These are phyloP conservation scores for Williopsis jadinii DNA, from an alignment of 1,139 yeast species.

Conservation along the genomic window DNA sequence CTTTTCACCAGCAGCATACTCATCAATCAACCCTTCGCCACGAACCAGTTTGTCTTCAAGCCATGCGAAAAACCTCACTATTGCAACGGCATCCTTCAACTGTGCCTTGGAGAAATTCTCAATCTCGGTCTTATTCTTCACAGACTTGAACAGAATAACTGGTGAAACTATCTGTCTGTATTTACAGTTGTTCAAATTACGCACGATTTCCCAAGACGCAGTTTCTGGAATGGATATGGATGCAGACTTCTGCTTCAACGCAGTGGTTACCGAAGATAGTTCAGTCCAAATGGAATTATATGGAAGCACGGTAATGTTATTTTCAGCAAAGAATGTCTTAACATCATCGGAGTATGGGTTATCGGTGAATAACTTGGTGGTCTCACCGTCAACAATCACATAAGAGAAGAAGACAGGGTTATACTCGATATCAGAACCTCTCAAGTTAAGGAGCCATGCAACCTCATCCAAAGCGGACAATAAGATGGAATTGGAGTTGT, in stretches of 20 bases:
- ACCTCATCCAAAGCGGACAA: slow-evolving; percentile 73
- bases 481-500: slow-evolving; percentile 23
- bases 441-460: slow-evolving; percentile 85
- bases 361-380: slow-evolving; percentile 57
- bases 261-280: slow-evolving; percentile 37
- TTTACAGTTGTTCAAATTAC: slow-evolving; percentile 38
- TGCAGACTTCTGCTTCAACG: slow-evolving; percentile 29
- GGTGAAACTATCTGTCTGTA: slow-evolving; percentile 47
- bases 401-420: slow-evolving; percentile 91
- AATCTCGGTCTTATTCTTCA: slow-evolving; percentile 70
- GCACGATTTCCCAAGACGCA: slow-evolving; percentile 78
- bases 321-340: slow-evolving; percentile 23
- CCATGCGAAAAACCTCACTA: slow-evolving; percentile 80
- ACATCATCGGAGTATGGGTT: slow-evolving; percentile 27
- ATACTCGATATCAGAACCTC: slow-evolving; percentile 80
- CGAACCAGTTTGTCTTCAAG: slow-evolving; percentile 55
- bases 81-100: slow-evolving; percentile 79
- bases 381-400: slow-evolving; percentile 49
- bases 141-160: slow-evolving; percentile 67
- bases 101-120: slow-evolving; percentile 75
- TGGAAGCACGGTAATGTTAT: slow-evolving; percentile 40
- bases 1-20: slow-evolving; percentile 71
- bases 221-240: slow-evolving; percentile 55
- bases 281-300: slow-evolving; percentile 53
- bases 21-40: slow-evolving; percentile 61